Base-by-base conservation (phyloP, 2,329 filamentous ascomycete species). In the Arthrobotrys sinensis region DNA sequence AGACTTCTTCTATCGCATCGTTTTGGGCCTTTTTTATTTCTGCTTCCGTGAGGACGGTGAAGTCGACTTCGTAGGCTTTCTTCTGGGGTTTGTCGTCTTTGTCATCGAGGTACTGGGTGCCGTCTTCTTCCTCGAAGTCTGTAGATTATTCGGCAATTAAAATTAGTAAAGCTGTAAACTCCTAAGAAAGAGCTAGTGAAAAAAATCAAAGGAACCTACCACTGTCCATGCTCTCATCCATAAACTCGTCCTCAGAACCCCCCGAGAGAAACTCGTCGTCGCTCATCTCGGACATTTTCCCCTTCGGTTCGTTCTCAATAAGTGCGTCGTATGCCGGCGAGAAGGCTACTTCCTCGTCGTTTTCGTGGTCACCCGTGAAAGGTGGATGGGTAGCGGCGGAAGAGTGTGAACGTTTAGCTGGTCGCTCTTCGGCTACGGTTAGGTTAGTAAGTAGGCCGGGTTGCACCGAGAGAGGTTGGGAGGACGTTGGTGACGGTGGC, bases 11-110 rank as follows among this genome's bases (percentile, higher is more conserved):
- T 81, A 99, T 90, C 85, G 97, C 92, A 69, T 91, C 89, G 82
- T 94, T 90, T 84, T 99, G 96, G 83, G 97, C 92, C 38, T 86
- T 87, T 83, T 96, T 91, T 72, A 99, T 96, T 82, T 97, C 93
- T 60, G 85, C 83, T 0, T 96, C 94, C 79, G 90, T 89, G 83
- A 91, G 91, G 36, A 98, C 92, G 81, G 90, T 93, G 87, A 90
- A 97, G 43, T 93, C 91, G 70, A 97, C 91, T 83, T 97, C 91
- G 83, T 94, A 97, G 0, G 92, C 88, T 71, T 92, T 91, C 82
- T 89, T 91, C 82, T 89, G 90, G 79, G 91, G 91, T 81, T 91
- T 91, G 79, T 90, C 87, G 14, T 93, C 86, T 80, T 96, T 91
- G 79, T 91, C 90, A 81, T 92, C 88, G 2, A 88, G 87, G 79